Conservation (phyloP, 2,329 filamentous ascomycete species). For the Nigrospora sphaerica region DNA sequence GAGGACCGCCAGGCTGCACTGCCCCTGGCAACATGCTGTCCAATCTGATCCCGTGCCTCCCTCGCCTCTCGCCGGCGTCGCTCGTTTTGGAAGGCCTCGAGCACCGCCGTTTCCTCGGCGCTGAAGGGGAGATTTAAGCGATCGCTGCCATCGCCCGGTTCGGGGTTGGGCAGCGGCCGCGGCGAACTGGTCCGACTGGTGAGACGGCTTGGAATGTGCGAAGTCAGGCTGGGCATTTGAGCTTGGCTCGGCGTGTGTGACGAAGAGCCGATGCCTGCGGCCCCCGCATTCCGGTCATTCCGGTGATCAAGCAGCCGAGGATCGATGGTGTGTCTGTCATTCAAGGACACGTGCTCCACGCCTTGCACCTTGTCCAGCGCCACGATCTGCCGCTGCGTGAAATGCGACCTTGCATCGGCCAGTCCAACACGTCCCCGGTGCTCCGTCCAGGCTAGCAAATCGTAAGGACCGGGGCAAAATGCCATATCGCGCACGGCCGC, state of each 20-base stretch:
- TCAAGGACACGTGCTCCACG: slow-evolving; percentile 48
- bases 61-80: slow-evolving; percentile 41
- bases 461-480: slow-evolving; percentile 84
- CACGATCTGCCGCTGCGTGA: slow-evolving; percentile 62
- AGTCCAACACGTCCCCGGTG: slow-evolving; percentile 71
- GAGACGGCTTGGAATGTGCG: too few relatives aligned
- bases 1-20: slow-evolving; percentile 18
- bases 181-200: slow-evolving; percentile 15
- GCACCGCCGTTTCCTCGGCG: slow-evolving; percentile 45
- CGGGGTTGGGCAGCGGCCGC: slow-evolving; percentile 20
- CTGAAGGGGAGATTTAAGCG: slow-evolving; percentile 44
- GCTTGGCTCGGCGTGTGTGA: too few relatives aligned
- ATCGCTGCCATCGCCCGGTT: slow-evolving; percentile 27
- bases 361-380: slow-evolving; percentile 52
- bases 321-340: slow-evolving; percentile 48
- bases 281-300: slow-evolving; percentile 34
- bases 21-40: slow-evolving; percentile 11
- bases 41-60: slow-evolving; percentile 22
- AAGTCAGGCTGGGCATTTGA: slow-evolving; percentile 25
- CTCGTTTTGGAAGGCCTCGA: slow-evolving; percentile 49
- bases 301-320: slow-evolving; percentile 42
- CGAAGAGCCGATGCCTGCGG: slow-evolving; percentile 7
- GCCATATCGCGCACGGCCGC: slow-evolving; percentile 87
- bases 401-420: slow-evolving; percentile 63
- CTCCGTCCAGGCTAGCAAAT: slow-evolving; percentile 90